Evolutionary conservation across 75 land plant species (phyloP).

Genomic region (Gnetum montanum): DNA sequence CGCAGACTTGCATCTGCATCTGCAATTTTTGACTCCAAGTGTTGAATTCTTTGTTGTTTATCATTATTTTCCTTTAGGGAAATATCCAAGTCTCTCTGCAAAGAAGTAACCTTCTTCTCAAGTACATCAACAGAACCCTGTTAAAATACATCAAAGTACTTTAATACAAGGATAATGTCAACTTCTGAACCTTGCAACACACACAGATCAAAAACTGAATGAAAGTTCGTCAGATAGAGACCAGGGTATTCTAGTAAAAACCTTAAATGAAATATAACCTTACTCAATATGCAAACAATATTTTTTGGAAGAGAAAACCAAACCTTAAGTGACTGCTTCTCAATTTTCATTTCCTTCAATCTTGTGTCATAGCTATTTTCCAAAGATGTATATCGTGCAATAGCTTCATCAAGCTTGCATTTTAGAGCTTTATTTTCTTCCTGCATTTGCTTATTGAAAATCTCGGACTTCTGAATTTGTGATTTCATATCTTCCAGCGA

Average conservation of each 20-base stretch:
- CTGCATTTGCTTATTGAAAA: constrained; percentile 29
- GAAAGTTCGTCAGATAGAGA: too few relatives aligned
- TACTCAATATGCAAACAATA: too few relatives aligned
- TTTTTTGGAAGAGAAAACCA: too few relatives aligned
- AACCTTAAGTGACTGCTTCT: constrained; percentile 52
- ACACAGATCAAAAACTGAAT: too few relatives aligned
- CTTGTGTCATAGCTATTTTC: constrained; percentile 38
- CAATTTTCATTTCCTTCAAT: constrained; percentile 44
- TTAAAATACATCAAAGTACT: not conserved
- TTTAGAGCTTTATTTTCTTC: constrained; percentile 39
- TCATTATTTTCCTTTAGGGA: constrained; percentile 40
- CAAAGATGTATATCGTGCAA: constrained; percentile 43
- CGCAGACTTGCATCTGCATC: constrained; percentile 56
- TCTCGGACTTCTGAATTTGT: constrained; percentile 52
- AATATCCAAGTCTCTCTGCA: constrained; percentile 50
- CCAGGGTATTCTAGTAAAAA: not conserved
- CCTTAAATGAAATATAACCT: not conserved
- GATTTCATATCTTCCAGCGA: constrained; percentile 35
- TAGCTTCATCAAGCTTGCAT: constrained; percentile 44
- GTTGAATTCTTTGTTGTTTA: constrained; percentile 39
- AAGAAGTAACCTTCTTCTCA: constrained; percentile 35
- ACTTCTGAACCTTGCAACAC: too few relatives aligned
- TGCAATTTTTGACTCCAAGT: constrained; percentile 42
- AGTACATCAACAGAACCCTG: constrained; percentile 37
- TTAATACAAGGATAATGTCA: too few relatives aligned